Base-by-base conservation (phyloP, 1,284 basidiomycete genomes). In the Ceratorhiza oryzae-sativae region DNA sequence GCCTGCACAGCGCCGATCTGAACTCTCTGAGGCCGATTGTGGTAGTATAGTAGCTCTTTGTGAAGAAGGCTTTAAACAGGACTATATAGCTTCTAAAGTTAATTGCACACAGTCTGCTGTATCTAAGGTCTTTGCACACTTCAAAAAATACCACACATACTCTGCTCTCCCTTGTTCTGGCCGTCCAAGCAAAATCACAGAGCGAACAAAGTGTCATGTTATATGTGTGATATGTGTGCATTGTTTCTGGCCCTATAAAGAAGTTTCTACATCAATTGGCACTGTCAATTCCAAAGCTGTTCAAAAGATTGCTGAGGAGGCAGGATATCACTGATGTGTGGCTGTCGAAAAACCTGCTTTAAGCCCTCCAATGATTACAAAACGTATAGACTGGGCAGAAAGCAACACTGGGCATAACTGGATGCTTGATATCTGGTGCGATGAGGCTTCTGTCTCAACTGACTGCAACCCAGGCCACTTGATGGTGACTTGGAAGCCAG, bases 21-120 rank as follows among this genome's bases (percentile, higher is more conserved):
- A 36, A 20, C 41, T 61, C 27, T 61, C 59, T 34, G 27, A 61
- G 45, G 39, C 27, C 34, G 27, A 61, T 6, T 45, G 59, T 3
- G 59, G 59, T 20, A 13, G 59, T 18, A 61, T 61, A 42, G 20
- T 61, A 18, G 59, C 59, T 25, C 59, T 61, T 8, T 12, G 27
- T 13, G 41, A 61, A 3, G 27, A 46, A 8, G 25, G 41, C 3
- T 48, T 45, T 18, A 27, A 15, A 3, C 39, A 61, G n/a, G 23
- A 27, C 18, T 30, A 61, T 23, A 61, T 61, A 45, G 59, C n/a
- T 8, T 36, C 23, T 8, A 45, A 45, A 46, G 12, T 61, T 13
- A 42, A 42, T 8, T 23, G 36, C 27, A n/a, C 39, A 30, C 39
- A 27, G 23, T 61, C 59, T 34, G n/a, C 59, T 46, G 59, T 41